These are phyloP conservation scores for Xylaria hypoxylon DNA, from an alignment of 2,329 filamentous ascomycete genomes.

Conservation along the genomic window DNA sequence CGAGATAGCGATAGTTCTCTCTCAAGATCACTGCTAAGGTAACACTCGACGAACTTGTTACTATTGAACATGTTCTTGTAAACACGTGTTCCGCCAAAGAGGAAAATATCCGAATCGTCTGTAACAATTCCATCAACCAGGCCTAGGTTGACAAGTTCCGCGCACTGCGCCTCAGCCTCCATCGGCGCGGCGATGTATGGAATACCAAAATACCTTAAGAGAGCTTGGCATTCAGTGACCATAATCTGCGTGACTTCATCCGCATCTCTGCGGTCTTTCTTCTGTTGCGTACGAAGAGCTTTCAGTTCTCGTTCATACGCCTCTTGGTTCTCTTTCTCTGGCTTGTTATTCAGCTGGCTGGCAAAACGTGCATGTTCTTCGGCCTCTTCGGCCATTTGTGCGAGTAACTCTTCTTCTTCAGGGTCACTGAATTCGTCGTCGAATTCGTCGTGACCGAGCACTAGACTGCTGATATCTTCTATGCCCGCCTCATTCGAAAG, in stretches of 20 bases:
- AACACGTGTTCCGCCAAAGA: constrained; percentile 94
- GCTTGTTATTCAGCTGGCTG: constrained; percentile 83
- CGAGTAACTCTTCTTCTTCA: constrained; percentile 90
- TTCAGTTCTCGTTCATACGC: constrained; percentile 91
- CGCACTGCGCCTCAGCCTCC: constrained; percentile 98
- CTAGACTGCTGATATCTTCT: constrained; percentile 52
- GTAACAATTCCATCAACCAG: constrained; percentile 98
- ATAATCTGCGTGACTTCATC: constrained; percentile 97
- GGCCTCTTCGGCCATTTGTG: constrained; percentile 87
- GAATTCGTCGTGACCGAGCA: constrained; percentile 68
- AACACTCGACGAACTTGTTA: constrained; percentile 98
- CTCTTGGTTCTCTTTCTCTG: constrained; percentile 74
- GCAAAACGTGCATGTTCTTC: constrained; percentile 96
- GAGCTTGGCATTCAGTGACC: constrained; percentile 93
- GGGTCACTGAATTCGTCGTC: constrained; percentile 82
- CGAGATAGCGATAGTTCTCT: constrained; percentile 89
- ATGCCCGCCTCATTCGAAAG: constrained; percentile 19
- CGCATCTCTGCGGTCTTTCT: constrained; percentile 93
- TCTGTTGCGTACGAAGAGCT: constrained; percentile 90
- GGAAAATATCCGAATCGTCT: constrained; percentile 94
- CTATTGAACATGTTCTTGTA: constrained; percentile 99
- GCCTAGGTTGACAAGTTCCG: constrained; percentile 85
- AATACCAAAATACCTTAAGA: constrained; percentile 89
- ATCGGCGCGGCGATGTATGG: constrained; percentile 98
- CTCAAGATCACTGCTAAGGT: constrained; percentile 84